A percentile compares a stretch with the other conserved stretches of the same genome.
Conservation (phyloP, 306 rosid species). For the Hippophae rhamnoides region DNA sequence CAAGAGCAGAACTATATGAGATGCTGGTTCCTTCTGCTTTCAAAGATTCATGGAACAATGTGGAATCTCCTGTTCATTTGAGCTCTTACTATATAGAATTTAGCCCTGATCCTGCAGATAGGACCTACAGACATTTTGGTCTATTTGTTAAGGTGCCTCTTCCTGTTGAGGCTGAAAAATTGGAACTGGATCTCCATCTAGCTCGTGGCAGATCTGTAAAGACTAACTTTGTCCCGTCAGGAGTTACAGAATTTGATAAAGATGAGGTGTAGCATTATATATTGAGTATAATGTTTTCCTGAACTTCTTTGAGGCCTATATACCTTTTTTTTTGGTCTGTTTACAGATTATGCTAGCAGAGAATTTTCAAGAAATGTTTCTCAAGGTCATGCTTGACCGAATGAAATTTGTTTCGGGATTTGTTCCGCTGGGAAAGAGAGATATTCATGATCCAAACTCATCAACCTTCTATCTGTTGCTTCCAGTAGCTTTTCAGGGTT, state of each 20-base stretch:
- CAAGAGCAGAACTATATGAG: conserved; percentile 62
- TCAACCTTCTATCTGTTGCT: conserved; percentile 78
- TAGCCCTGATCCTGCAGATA: conserved; percentile 60
- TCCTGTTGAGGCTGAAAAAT: conserved; percentile 67
- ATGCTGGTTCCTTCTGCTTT: conserved; percentile 69
- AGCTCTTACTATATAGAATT: conserved; percentile 55
- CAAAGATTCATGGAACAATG: conserved; percentile 39
- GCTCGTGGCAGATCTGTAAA: conserved; percentile 76
- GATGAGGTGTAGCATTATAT: conserved; percentile 42
- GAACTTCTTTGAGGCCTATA: too few relatives aligned
- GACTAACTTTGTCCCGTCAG: conserved; percentile 59
- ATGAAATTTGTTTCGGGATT: conserved; percentile 46
- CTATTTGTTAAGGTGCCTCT: conserved; percentile 55
- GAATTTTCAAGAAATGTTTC: conserved; percentile 88
- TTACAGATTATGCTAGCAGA: conserved; percentile 69
- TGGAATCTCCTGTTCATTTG: conserved; percentile 30
- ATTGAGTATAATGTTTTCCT: too few relatives aligned
- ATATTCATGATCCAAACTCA: conserved; percentile 23
- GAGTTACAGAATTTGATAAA: conserved; percentile 46
- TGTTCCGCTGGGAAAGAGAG: conserved; percentile 51
- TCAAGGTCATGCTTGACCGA: conserved; percentile 78
- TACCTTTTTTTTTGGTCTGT: too few relatives aligned
- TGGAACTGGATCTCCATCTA: conserved; percentile 85
- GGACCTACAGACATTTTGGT: conserved; percentile 69
- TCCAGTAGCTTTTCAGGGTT: conserved; percentile 45